A percentile compares a stretch with the other conserved stretches of the same genome.
These are phyloP conservation scores for Vachellia collinsii DNA, from an alignment of 306 rosid species.

Conservation along the genomic window DNA sequence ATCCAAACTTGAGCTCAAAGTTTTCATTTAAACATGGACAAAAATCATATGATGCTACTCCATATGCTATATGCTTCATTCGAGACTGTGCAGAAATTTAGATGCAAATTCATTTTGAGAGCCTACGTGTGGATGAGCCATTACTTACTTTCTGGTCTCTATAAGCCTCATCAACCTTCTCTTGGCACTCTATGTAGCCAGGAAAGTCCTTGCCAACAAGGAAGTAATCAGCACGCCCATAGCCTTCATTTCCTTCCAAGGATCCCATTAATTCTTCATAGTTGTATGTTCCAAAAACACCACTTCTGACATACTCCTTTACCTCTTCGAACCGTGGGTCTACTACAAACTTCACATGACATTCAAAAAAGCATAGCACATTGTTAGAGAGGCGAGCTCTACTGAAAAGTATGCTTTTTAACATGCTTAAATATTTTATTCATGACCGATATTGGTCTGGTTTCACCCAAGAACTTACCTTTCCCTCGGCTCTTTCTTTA, in stretches of 20 bases:
- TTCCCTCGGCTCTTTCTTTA: conserved; percentile 84
- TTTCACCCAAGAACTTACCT: conserved; percentile 43
- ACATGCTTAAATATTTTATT: not conserved
- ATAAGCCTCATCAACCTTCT: conserved; percentile 80
- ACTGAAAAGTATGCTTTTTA: not conserved
- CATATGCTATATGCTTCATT: not conserved
- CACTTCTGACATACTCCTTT: conserved; percentile 79
- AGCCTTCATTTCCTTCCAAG: conserved; percentile 94
- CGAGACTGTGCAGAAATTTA: not conserved
- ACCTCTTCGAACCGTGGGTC: conserved; percentile 92
- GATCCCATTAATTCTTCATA: conserved; percentile 80
- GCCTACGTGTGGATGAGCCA: not conserved
- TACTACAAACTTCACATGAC: conserved; percentile 65
- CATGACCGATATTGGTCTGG: not conserved
- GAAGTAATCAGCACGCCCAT: conserved; percentile 90
- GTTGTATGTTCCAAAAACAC: conserved; percentile 71
- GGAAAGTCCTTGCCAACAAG: conserved; percentile 98
- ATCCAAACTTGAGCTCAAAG: not conserved
- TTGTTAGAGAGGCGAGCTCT: not conserved
- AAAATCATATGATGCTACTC: not conserved
- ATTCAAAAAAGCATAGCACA: conserved; percentile 13
- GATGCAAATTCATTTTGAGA: conserved; percentile 12
- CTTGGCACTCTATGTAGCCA: conserved; percentile 86
- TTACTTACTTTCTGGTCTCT: conserved; percentile 67
- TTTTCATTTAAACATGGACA: not conserved